These are phyloP conservation scores for Dipodascus geniculatus DNA, from an alignment of 805 yeast species.

Conservation along the genomic window DNA sequence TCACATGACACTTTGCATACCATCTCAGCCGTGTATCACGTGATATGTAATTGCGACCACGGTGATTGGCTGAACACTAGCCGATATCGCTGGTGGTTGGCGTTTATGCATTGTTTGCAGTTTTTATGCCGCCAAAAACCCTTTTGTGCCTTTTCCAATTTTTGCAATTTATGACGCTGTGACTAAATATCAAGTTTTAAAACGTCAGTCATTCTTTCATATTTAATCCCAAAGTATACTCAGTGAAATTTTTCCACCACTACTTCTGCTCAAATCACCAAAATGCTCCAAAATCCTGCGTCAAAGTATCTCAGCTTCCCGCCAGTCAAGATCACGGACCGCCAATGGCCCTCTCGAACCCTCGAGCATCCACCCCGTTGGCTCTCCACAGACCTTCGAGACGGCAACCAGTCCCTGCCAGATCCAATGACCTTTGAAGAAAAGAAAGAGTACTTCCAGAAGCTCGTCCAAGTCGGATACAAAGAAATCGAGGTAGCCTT, in stretches of 20 bases:
- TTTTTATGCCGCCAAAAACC: background rate
- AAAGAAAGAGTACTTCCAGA: constrained; percentile 57
- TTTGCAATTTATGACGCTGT: background rate
- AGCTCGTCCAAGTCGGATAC: constrained; percentile 61
- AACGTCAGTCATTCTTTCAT: background rate
- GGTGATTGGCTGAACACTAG: too few relatives aligned
- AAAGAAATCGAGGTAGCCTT: constrained; percentile 78
- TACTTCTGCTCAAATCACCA: background rate
- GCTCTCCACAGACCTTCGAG: constrained; percentile 75
- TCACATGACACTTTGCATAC: too few relatives aligned
- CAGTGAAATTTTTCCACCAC: background rate
- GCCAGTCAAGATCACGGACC: constrained; percentile 43
- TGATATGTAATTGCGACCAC: too few relatives aligned
- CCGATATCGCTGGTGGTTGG: too few relatives aligned
- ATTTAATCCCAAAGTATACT: background rate
- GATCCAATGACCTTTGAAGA: constrained; percentile 81
- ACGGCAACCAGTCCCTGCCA: constrained; percentile 76
- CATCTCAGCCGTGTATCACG: too few relatives aligned
- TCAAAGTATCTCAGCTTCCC: constrained; percentile 46
- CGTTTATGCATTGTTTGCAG: background rate
- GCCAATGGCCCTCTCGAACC: constrained; percentile 59
- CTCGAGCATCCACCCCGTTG: constrained; percentile 62
- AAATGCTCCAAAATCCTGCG: background rate
- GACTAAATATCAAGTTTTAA: background rate
- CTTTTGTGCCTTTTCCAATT: background rate